Evolutionary conservation across 192 early-diverging fungal species (phyloP).

Genomic region (Coemansia reversa): DNA sequence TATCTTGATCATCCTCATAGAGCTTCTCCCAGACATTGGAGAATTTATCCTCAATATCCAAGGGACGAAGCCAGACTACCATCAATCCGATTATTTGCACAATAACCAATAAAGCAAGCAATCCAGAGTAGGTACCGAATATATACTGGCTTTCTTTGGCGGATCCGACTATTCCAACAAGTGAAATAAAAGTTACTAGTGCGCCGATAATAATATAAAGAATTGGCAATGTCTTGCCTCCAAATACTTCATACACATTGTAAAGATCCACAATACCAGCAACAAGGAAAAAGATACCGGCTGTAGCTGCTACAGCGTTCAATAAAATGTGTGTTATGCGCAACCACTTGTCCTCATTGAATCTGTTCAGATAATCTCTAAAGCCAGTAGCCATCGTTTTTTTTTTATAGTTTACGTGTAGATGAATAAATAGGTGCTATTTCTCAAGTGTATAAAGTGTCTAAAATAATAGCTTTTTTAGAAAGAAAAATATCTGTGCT

Average conservation of each 20-base stretch:
- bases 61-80: slow-evolving; percentile 32
- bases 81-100: slow-evolving; percentile 24
- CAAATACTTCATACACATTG: slow-evolving; percentile 32
- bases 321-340: slow-evolving; percentile 29
- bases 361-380: slow-evolving; percentile 29
- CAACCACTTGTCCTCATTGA: slow-evolving; percentile 19
- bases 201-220: slow-evolving; percentile 41
- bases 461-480: too few species aligned
- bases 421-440: neutral
- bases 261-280: slow-evolving; percentile 23
- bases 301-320: slow-evolving; percentile 23
- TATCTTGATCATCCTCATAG: slow-evolving; percentile 54
- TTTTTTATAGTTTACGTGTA: neutral
- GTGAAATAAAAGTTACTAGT: slow-evolving; percentile 40
- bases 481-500: too few species aligned
- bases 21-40: slow-evolving; percentile 52
- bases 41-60: slow-evolving; percentile 40
- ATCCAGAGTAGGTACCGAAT: slow-evolving; percentile 34
- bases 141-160: slow-evolving; percentile 46
- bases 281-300: slow-evolving; percentile 31
- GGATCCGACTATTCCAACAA: slow-evolving; percentile 54
- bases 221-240: slow-evolving; percentile 48
- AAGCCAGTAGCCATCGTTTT: slow-evolving; percentile 23
- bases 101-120: slow-evolving; percentile 32
- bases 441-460: too few species aligned